A percentile compares a stretch with the other conserved stretches of the same genome.
Evolutionary conservation across 208 protist species (phyloP).

Genomic region (Acanthamoeba lugdunensis): DNA sequence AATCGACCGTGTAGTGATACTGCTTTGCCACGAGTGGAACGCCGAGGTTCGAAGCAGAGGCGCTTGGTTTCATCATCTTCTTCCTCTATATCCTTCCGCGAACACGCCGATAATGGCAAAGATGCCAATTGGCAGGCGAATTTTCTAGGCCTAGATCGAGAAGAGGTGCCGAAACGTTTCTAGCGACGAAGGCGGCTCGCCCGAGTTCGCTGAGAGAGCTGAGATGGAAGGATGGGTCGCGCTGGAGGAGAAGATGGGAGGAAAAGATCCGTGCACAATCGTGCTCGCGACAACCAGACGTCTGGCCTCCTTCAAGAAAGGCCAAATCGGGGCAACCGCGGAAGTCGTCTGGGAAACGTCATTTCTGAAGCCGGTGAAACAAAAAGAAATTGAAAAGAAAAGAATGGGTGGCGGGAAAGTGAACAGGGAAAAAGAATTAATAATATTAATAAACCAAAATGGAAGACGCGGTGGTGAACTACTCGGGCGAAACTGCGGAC

Average conservation of each 20-base stretch:
- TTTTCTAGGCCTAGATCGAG: no score
- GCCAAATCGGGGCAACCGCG: background rate
- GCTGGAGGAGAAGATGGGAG: no score
- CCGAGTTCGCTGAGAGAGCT: background rate
- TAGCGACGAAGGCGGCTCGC: background rate
- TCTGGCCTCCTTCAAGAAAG: background rate
- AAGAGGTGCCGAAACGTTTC: no score
- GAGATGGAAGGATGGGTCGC: background rate
- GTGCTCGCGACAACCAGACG: background rate
- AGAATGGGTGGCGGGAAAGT: no score
- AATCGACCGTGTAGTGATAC: background rate
- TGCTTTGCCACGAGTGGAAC: background rate
- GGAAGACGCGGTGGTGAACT: background rate
- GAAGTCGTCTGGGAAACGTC: background rate
- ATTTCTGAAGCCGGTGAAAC: no score
- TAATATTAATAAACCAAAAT: no score
- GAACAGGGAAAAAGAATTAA: no score
- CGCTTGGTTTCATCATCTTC: background rate
- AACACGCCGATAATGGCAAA: background rate
- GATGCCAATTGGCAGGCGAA: background rate
- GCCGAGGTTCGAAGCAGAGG: background rate
- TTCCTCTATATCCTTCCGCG: background rate
- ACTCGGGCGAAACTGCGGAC: constrained; percentile 7
- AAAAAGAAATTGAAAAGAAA: no score
- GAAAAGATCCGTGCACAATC: background rate